Evolutionary conservation across 2,329 filamentous ascomycete genomes (phyloP).

Genomic region (Metarhizium guizhouense): DNA sequence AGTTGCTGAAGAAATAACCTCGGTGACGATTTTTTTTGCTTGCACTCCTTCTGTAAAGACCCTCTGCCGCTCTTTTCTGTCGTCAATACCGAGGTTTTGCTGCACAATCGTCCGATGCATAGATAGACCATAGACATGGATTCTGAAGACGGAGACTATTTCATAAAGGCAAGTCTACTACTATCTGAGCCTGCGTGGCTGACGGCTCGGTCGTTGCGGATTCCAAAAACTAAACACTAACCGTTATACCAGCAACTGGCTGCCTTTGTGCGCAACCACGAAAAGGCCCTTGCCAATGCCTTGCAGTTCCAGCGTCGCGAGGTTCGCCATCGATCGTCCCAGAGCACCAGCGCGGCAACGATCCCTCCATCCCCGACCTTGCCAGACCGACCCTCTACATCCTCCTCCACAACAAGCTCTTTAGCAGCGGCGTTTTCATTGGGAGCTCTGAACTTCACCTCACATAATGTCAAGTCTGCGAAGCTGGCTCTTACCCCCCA

Average conservation of each 20-base stretch:
- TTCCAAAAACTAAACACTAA: constrained; percentile 18
- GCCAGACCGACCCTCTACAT: constrained; percentile 54
- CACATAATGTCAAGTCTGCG: constrained; percentile 76
- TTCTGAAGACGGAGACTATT: constrained; percentile 82
- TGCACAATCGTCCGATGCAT: constrained; percentile 14
- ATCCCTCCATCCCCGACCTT: constrained; percentile 48
- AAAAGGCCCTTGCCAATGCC: constrained; percentile 94
- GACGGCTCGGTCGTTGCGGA: not conserved
- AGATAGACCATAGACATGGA: constrained; percentile 48
- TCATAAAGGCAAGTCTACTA: constrained; percentile 61
- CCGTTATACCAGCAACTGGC: constrained; percentile 68
- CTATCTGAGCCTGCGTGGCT: not conserved
- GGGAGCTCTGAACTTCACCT: constrained; percentile 75
- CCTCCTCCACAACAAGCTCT: constrained; percentile 61
- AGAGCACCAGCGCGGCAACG: constrained; percentile 51
- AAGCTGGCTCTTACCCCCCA: constrained; percentile 91
- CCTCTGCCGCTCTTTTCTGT: constrained; percentile 1
- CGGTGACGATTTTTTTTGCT: not conserved
- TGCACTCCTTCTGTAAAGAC: not conserved
- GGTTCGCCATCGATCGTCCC: constrained; percentile 60
- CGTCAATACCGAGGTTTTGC: not conserved
- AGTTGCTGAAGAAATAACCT: not conserved
- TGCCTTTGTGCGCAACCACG: constrained; percentile 91
- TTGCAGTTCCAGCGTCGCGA: constrained; percentile 71
- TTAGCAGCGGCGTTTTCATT: constrained; percentile 82